Evolutionary conservation across 2,329 filamentous ascomycete genomes (phyloP), one percentile per base, ranked within the genome.

Genomic region (Aspergillus fijiensis): DNA sequence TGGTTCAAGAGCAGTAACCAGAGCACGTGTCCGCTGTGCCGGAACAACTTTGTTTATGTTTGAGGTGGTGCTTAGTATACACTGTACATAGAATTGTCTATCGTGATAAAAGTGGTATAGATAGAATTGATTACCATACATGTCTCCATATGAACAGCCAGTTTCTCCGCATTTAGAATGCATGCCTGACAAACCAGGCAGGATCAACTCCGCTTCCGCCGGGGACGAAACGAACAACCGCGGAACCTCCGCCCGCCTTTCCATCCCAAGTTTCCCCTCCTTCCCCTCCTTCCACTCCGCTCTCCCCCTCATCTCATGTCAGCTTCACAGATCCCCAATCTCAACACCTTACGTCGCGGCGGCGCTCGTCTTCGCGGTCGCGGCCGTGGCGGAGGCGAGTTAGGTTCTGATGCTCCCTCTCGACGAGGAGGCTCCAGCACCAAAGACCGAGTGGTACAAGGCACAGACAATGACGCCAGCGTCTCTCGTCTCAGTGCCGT

Each of bases 1-100:
- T 99, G 95, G 95, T 98, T 99, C 81, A 90, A 91, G 82, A 94
- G 85, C 69, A 96, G 92, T 74, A 96, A 91, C 76, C 89, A 91
- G 71, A 95, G 90, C 70, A 94, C 89, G 52, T 99, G 95, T 76
- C 95, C 95, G 51, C 80, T 99, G 65, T 99, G 95, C 77, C 84
- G 95, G 69, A 96, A 96, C 74, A 88, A 90, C 23, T 97, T 97
- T 74, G 84, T 59, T 23, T 65, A 65, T 57, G 63, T 68, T 49
- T 67, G 51, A 19, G 49, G 51, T 7, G 49, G 29, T 35, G 16
- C 39, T 7, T 21, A 49, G 47, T 9, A 21, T 47, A n/a, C 19
- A 16, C 5, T 55, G 23, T 50, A 56, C 47, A 49, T 52, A 35
- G 47, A 51, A 5, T 16, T 16, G 14, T 45, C 16, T 45, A 45